Conservation (phyloP, 2,329 filamentous ascomycete genomes). For the Cladosporium sphaerospermum region DNA sequence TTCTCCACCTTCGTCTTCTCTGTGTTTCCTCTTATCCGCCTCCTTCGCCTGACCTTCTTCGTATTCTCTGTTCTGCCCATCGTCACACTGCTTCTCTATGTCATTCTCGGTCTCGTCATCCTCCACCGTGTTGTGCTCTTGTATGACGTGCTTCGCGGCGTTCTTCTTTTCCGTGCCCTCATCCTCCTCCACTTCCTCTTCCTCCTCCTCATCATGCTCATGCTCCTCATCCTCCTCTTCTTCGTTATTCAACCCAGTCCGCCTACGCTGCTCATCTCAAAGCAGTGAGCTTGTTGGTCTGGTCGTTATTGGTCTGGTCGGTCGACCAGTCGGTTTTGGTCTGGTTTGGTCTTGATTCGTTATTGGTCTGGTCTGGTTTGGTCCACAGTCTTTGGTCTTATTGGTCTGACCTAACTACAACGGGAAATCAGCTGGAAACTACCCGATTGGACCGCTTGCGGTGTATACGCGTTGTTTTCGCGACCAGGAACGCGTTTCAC, state of each 20-base stretch:
- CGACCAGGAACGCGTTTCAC: background rate
- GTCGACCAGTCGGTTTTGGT: constrained; percentile 1
- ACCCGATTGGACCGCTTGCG: background rate
- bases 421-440: background rate
- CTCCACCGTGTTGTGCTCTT: background rate
- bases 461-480: background rate
- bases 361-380: background rate
- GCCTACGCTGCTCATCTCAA: background rate
- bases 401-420: background rate
- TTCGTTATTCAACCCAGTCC: background rate
- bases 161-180: background rate
- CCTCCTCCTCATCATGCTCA: background rate
- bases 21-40: background rate
- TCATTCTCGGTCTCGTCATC: background rate
- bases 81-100: background rate
- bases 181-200: background rate
- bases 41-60: background rate
- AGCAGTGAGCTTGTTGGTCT: constrained; percentile 1
- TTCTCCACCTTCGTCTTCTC: background rate
- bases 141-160: background rate
- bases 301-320: constrained; percentile 1
- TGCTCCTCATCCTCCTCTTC: background rate
- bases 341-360: background rate
- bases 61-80: background rate
- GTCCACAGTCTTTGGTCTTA: background rate